Percentiles rank a stretch among this genome's conserved stretches.
Conservation (phyloP, 192 early-diverging fungal genomes). For the Coemansia sp. region DNA sequence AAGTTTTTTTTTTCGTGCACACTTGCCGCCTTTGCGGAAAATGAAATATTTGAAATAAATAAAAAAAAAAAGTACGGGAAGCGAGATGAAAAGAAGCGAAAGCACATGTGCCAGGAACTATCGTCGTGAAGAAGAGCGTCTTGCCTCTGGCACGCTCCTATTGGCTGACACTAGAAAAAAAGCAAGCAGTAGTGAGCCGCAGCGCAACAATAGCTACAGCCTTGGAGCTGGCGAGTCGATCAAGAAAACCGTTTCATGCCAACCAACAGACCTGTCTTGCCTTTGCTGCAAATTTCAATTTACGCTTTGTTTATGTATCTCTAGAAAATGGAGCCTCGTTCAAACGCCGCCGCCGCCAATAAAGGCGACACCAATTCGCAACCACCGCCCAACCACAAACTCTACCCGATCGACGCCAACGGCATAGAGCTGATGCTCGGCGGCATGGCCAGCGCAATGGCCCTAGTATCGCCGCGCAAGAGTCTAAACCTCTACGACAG, state of each 20-base stretch:
- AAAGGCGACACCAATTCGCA: not conserved
- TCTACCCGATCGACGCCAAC: constrained; percentile 48
- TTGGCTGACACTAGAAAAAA: too few relatives aligned
- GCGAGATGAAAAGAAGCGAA: not conserved
- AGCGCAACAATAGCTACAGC: too few relatives aligned
- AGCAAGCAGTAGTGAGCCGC: too few relatives aligned
- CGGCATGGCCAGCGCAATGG: constrained; percentile 36
- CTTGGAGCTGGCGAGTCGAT: too few relatives aligned
- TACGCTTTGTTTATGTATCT: not conserved
- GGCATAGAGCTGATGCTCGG: constrained; percentile 47
- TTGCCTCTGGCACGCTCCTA: constrained; percentile 15
- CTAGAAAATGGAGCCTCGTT: not conserved
- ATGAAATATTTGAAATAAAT: too few relatives aligned
- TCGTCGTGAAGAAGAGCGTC: not conserved
- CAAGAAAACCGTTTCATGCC: not conserved
- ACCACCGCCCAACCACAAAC: constrained; percentile 19
- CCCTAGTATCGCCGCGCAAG: constrained; percentile 42
- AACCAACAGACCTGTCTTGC: too few relatives aligned
- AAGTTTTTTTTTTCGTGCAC: too few relatives aligned
- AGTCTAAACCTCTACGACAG: constrained; percentile 40
- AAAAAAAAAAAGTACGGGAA: not conserved
- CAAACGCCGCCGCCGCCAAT: not conserved
- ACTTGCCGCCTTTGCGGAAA: too few relatives aligned
- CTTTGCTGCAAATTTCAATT: not conserved
- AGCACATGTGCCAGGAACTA: not conserved